A percentile compares a stretch with the other conserved stretches of the same genome.
These are phyloP conservation scores for Patellifolia procumbens DNA, from an alignment of 179 eudicot genomes.

Conservation along the genomic window DNA sequence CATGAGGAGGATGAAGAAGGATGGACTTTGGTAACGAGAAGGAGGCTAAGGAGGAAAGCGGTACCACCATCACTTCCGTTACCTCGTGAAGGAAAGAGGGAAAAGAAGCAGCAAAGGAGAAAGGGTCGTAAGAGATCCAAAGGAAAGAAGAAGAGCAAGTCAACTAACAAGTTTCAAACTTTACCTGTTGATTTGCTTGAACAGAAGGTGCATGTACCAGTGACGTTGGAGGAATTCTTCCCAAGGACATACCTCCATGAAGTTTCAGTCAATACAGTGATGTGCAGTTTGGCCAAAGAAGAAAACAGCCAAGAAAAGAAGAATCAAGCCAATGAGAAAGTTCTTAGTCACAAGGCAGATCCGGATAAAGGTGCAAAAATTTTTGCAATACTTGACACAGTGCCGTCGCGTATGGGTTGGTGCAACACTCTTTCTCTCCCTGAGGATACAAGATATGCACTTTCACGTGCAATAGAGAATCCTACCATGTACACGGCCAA, in stretches of 20 bases:
- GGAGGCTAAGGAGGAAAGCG: not conserved
- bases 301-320: not conserved
- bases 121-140: not conserved
- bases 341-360: not conserved
- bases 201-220: not conserved
- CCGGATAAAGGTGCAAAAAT: not conserved
- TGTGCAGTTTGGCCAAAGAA: not conserved
- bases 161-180: too few relatives aligned
- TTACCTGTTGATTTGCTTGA: not conserved
- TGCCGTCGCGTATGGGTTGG: not conserved
- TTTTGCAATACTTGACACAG: not conserved
- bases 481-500: not conserved
- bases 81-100: not conserved
- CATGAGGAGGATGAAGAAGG: not conserved
- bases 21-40: not conserved
- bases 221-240: not conserved
- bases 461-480: not conserved
- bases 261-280: not conserved
- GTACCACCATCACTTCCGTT: too few relatives aligned
- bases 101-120: not conserved
- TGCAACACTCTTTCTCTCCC: not conserved
- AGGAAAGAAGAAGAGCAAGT: not conserved
- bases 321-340: too few relatives aligned
- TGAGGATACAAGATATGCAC: not conserved
- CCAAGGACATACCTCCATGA: not conserved